A percentile compares a stretch with the other conserved stretches of the same genome.
These are phyloP conservation scores for Lagenaria siceraria DNA, from an alignment of 306 rosid species.

Conservation along the genomic window DNA sequence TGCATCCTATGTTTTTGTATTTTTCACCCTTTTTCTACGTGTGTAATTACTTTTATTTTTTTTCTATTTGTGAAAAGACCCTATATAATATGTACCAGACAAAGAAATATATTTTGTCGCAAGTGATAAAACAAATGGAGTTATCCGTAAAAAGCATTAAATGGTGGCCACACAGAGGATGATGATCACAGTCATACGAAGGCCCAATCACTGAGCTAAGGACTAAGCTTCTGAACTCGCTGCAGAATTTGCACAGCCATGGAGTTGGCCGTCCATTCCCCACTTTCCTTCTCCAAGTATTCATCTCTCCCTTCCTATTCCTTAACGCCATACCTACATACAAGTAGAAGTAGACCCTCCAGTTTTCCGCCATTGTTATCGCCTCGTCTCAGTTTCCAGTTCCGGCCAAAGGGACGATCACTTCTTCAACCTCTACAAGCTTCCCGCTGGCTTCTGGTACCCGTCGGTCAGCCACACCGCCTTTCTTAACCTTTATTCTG, in stretches of 20 bases:
- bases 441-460: conserved; percentile 78
- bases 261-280: conserved; percentile 35
- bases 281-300: conserved; percentile 15
- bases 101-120: too few relatives aligned
- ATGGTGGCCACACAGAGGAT: conserved; percentile 28
- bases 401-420: conserved; percentile 8
- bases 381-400: conserved; percentile 2
- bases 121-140: too few relatives aligned
- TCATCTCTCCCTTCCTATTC: conserved; percentile 5
- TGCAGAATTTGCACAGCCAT: conserved; percentile 14
- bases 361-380: too few relatives aligned
- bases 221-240: background rate
- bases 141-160: conserved; percentile 26
- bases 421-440: conserved; percentile 20
- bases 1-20: too few relatives aligned
- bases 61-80: too few relatives aligned
- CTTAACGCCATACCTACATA: background rate
- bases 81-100: too few relatives aligned
- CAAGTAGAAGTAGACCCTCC: background rate
- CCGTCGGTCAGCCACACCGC: conserved; percentile 42
- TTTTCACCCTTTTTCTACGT: too few relatives aligned
- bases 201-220: background rate
- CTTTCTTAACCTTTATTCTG: too few relatives aligned
- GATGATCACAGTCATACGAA: background rate
- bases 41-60: too few relatives aligned